Conservation (phyloP, 1,284 basidiomycete genomes). For the Ceratobasidium sp. region DNA sequence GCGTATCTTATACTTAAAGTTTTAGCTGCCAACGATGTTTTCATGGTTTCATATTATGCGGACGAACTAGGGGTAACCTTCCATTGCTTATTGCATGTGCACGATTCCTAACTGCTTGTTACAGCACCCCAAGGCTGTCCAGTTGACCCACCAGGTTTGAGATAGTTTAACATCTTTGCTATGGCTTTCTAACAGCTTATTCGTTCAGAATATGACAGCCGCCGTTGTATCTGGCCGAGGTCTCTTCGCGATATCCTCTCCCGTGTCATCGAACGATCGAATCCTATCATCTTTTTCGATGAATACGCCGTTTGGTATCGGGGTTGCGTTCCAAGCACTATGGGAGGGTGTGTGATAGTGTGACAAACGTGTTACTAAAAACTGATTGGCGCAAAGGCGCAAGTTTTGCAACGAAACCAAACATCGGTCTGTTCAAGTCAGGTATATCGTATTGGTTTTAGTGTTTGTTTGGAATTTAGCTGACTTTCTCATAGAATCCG, state of each 20-base stretch:
- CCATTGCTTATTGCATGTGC: neutral
- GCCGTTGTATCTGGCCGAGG: slow-evolving; percentile 76
- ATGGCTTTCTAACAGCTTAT: neutral
- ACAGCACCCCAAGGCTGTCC: slow-evolving; percentile 58
- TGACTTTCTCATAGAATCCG: slow-evolving; percentile 1
- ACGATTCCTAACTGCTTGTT: slow-evolving; percentile 22
- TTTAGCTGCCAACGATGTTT: slow-evolving; percentile 61
- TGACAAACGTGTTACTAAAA: neutral
- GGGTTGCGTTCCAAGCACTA: slow-evolving; percentile 77
- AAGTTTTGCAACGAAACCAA: slow-evolving; percentile 36
- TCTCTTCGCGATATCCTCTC: slow-evolving; percentile 70
- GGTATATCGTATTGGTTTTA: neutral
- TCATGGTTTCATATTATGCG: slow-evolving; percentile 72
- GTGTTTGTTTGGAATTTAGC: neutral
- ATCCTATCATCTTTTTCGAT: slow-evolving; percentile 76
- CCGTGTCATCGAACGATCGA: slow-evolving; percentile 73
- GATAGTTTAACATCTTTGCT: neutral
- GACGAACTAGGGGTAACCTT: slow-evolving; percentile 58
- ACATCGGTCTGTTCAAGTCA: slow-evolving; percentile 35
- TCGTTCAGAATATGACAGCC: slow-evolving; percentile 71
- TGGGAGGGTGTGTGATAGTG: slow-evolving; percentile 64
- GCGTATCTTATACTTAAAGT: neutral
- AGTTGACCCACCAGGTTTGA: slow-evolving; percentile 68
- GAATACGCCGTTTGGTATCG: slow-evolving; percentile 74
- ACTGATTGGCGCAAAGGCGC: slow-evolving; percentile 18